A percentile compares a stretch with the other conserved stretches of the same genome.
These are phyloP conservation scores for Fistulinella cinereoalba DNA, from an alignment of 1,284 basidiomycete genomes.

Conservation along the genomic window DNA sequence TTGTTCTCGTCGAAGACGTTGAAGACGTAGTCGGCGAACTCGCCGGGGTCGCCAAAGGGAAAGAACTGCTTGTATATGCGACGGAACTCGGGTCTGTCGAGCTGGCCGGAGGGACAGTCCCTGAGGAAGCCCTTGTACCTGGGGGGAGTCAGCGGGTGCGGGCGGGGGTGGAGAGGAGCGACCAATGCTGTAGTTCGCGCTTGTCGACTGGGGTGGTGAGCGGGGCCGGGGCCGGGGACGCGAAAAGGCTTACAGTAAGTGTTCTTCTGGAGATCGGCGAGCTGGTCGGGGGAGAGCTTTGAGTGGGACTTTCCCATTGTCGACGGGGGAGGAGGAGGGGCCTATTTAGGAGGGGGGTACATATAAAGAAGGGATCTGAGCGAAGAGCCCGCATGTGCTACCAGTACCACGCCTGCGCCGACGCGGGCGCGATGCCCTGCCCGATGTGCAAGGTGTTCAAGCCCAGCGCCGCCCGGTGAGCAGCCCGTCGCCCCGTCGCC, in stretches of 20 bases:
- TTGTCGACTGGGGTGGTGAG: conserved; percentile 78
- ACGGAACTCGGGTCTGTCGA: conserved; percentile 95
- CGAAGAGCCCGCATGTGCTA: conserved; percentile 65
- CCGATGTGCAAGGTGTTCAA: conserved; percentile 81
- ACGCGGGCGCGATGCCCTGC: conserved; percentile 62
- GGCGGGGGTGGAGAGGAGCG: conserved; percentile 5
- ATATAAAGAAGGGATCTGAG: too few relatives aligned
- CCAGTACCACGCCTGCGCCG: conserved; percentile 57
- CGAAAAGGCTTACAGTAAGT: conserved; percentile 82
- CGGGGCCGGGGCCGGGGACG: conserved; percentile 12
- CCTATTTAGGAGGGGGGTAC: conserved; percentile 39
- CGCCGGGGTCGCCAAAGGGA: conserved; percentile 96
- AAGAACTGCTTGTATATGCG: conserved; percentile 99
- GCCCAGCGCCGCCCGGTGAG: conserved; percentile 54
- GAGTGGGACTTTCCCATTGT: conserved; percentile 95
- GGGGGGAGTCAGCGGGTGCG: conserved; percentile 14
- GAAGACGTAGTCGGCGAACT: conserved; percentile 99
- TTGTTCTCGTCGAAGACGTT: conserved; percentile 96
- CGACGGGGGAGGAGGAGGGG: conserved; percentile 14
- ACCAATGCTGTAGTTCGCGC: conserved; percentile 99
- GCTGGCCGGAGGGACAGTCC: conserved; percentile 96
- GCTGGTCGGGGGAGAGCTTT: conserved; percentile 94
- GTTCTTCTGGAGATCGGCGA: conserved; percentile 95
- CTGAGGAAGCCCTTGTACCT: conserved; percentile 99
- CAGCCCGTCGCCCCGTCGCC: conserved; percentile 8